Evolutionary conservation across 371 early-diverging fungal genomes (phyloP), one percentile per base, ranked within the genome.

Genomic region (Mucor mucedo): DNA sequence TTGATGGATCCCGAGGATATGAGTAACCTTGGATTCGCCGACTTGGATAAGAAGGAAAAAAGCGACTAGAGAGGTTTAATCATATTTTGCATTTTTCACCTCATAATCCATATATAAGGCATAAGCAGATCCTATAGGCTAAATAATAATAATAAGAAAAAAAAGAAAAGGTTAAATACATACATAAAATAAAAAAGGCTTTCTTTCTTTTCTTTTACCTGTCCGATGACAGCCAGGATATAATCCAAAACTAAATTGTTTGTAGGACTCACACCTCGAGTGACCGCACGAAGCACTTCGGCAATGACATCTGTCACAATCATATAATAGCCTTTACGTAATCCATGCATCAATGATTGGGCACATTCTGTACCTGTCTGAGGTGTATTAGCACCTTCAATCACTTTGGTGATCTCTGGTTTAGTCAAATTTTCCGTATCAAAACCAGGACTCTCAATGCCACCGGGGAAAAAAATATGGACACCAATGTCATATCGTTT

Each of bases 401-500:
- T 87, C n/a, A 80, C 77, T 55, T 84, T 89, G 1, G 96, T 94
- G 5, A 93, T 72, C 54, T 82, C 54, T 9, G 95, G 96, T 71
- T 97, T 97, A 5, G 86, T 93, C 75, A 80, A 52, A 63, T 95
- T 91, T 85, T 92, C 96, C 6, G 62, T 74, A 33, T 87, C 88
- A 65, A 85, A 92, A 14, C 96, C 96, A 40, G 92, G 93, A 0
- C 93, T 87, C 38, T 85, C 80, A 59, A 96, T 95, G 2, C 88
- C 90, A 30, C 92, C 93, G 0, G 93, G 90, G 64, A 88, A 91
- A 63, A 91, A 95, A 58, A 93, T 87, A 57, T 93, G 92, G 5
- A 92, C 84, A 42, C 77, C 74, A 59, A 97, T 91, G 1, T 73
- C 82, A 54, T 89, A 85, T 52, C 82, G 75, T 45, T 83, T 74